Base-by-base conservation (phyloP, 148 eudicot genomes). In the Persicaria tinctoria region DNA sequence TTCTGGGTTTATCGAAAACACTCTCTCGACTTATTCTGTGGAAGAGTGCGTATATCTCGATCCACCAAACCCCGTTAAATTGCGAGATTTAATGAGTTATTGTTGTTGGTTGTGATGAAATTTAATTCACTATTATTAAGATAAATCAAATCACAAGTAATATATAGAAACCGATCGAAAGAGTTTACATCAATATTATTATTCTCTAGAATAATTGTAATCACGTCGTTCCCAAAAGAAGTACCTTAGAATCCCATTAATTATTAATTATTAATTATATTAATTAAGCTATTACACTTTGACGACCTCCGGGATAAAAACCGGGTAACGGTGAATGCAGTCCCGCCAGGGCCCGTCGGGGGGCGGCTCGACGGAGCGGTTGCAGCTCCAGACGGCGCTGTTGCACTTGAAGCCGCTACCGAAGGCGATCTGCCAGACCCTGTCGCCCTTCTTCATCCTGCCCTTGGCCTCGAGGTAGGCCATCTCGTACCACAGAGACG, bases 321-420 rank as follows among this genome's bases (percentile, higher is more conserved):
- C 83, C 23, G 90, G 90, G 56, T 87, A 87, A 57, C 74, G 74
- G 56, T 87, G 55, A 73, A 87, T 85, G 74, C 87, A 87, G 46
- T 83, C 81, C 60, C 46, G 79, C 90, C 90, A 87, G 5, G 90
- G 87, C 4, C 84, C 82, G 38, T 80, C 79, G 0, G n/a, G 11
- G 16, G 79, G 71, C 7, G 73, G 51, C 17, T 76, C 46, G 4
- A 76, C 75, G 46, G 51, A 53, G 41, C 68, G 76, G 23, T 82
- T 77, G 49, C 88, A 78, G 78, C 73, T 75, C 90, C 90, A 87
- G 32, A 83, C 88, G 0, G 82, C 88, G 44, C 90, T 87, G 68
- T 87, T 87, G 64, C 90, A 87, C 84, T 86, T 86, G 38, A 86
- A 86, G 50, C 89, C 89, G 68, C 89, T 86, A 38, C 89, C 89